Percentiles rank a stretch among this genome's conserved stretches.
These are phyloP conservation scores for Penicillium oxalicum DNA, from an alignment of 2,329 filamentous ascomycete genomes.

Conservation along the genomic window DNA sequence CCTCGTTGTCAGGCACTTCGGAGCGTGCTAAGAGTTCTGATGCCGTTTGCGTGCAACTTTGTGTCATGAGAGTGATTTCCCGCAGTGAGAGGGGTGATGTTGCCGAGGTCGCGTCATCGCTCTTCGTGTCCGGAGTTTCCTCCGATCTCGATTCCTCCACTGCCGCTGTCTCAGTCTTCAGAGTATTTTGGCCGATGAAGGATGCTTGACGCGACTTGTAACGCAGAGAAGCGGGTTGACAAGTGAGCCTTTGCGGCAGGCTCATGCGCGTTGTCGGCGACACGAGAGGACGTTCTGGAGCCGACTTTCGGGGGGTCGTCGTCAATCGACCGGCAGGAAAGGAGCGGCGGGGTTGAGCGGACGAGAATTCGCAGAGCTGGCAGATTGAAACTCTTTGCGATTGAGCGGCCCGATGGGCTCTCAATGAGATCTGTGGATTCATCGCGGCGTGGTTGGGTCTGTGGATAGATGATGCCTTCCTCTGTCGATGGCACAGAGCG, in stretches of 20 bases:
- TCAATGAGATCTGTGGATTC: constrained; percentile 30
- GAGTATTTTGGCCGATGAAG: not conserved
- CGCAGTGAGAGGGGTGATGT: not conserved
- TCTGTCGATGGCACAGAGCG: too few relatives aligned
- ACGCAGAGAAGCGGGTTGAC: constrained; percentile 11
- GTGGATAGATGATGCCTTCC: not conserved
- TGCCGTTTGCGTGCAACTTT: constrained; percentile 7
- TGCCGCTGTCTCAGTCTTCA: not conserved
- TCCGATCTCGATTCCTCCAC: not conserved
- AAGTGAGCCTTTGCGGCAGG: constrained; percentile 4
- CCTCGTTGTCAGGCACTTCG: constrained; percentile 31
- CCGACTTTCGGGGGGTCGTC: constrained; percentile 5
- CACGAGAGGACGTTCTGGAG: constrained; percentile 6
- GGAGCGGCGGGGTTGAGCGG: constrained; percentile 15
- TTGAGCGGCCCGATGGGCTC: constrained; percentile 20
- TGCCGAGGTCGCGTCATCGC: not conserved
- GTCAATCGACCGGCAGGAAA: constrained; percentile 17
- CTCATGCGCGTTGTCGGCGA: constrained; percentile 16
- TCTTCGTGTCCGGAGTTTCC: not conserved
- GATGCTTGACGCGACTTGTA: not conserved
- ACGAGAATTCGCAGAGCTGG: constrained; percentile 36
- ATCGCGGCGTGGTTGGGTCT: constrained; percentile 19
- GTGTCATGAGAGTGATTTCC: not conserved
- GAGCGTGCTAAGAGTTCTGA: constrained; percentile 25
- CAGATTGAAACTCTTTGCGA: constrained; percentile 27